phyloP scores from a whole-genome alignment of 2,329 filamentous ascomycete genomes.

The Tolypocladium pustulatum region DNA sequence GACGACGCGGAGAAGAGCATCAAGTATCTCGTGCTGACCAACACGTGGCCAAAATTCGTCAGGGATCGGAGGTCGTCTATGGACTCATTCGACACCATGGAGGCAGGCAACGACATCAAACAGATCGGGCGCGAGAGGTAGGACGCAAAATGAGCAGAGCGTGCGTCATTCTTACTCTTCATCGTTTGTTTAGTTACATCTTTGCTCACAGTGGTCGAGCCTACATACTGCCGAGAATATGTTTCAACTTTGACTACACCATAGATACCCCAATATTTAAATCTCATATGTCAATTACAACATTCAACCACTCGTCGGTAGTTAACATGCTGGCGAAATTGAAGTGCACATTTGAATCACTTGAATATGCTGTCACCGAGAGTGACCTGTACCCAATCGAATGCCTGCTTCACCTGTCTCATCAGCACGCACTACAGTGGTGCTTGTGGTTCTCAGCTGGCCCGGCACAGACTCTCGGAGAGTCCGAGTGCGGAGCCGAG shows the following conservation, averaged over 20 bases:
- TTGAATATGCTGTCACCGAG: too few species aligned
- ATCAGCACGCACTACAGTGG: neutral
- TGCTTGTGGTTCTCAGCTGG: neutral
- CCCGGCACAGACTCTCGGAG: neutral
- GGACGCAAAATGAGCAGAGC: neutral
- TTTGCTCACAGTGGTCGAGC: neutral
- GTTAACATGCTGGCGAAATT: neutral
- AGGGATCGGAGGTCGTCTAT: slow-evolving; percentile 19
- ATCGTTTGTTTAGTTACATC: too few species aligned
- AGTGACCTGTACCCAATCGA: neutral
- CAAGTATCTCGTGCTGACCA: slow-evolving; percentile 57
- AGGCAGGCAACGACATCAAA: slow-evolving; percentile 3
- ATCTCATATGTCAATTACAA: neutral
- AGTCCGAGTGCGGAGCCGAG: neutral
- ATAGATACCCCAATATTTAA: neutral
- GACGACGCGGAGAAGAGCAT: slow-evolving; percentile 48
- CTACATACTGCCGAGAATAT: neutral
- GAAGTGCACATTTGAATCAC: too few species aligned
- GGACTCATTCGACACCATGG: slow-evolving; percentile 7
- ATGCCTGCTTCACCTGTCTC: neutral
- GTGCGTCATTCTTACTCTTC: neutral
- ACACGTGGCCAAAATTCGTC: slow-evolving; percentile 55
- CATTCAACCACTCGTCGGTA: too few species aligned
- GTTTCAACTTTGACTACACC: neutral
- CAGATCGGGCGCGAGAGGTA: slow-evolving; percentile 1